A percentile compares a stretch with the other conserved stretches of the same genome.
Conservation (phyloP, 2,329 filamentous ascomycete species). For the Pyricularia grisea region DNA sequence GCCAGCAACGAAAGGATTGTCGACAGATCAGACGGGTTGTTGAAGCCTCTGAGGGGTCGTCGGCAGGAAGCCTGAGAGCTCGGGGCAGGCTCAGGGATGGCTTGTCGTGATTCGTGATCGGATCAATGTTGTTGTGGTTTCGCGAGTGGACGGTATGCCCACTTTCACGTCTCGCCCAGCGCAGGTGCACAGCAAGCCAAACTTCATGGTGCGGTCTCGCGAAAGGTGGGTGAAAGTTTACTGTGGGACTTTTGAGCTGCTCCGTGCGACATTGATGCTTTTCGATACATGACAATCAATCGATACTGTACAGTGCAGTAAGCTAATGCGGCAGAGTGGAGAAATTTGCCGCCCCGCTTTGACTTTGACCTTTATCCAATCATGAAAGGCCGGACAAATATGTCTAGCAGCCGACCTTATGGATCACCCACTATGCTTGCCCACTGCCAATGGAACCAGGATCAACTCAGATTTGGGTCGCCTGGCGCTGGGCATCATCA, state of each 20-base stretch:
- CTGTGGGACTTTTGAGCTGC: background rate
- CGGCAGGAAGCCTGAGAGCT: background rate
- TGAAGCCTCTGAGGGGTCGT: background rate
- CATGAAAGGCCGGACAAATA: background rate
- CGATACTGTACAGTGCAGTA: background rate
- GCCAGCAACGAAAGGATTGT: background rate
- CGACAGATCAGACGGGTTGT: background rate
- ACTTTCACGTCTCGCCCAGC: constrained; percentile 1
- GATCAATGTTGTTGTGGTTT: constrained; percentile 1
- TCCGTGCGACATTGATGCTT: background rate
- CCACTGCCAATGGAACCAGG: background rate
- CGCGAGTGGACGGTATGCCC: background rate
- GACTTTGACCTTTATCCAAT: background rate
- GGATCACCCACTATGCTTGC: background rate
- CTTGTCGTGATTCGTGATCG: background rate
- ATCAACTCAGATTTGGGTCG: background rate
- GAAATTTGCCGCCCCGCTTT: background rate
- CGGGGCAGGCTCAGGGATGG: background rate
- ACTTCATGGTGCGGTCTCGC: background rate
- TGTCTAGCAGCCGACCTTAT: background rate
- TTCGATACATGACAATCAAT: background rate
- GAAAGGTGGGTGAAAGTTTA: constrained; percentile 4
- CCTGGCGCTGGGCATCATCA: background rate
- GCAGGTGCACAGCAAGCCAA: background rate
- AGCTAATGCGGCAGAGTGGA: background rate